A percentile compares a stretch with the other conserved stretches of the same genome.
phyloP scores from a whole-genome alignment of 352 stramenopile genomes.

The Pythium aristosporum region DNA sequence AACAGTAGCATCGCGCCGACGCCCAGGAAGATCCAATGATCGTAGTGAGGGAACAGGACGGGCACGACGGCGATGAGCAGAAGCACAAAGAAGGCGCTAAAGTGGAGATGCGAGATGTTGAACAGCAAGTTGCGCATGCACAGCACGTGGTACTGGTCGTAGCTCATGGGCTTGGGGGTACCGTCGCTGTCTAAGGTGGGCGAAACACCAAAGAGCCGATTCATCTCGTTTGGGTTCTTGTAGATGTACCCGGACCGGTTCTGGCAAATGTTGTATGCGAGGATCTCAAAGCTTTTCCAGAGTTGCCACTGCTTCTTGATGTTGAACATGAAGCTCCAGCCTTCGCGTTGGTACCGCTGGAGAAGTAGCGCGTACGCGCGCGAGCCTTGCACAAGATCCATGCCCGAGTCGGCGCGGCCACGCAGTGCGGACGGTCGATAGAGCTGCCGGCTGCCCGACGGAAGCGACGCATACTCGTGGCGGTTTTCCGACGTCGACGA shows the following conservation, averaged over 20 bases:
- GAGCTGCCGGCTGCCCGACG: constrained; percentile 17
- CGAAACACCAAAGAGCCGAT: constrained; percentile 66
- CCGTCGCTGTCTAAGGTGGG: constrained; percentile 28
- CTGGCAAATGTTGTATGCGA: constrained; percentile 89
- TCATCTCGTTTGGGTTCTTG: constrained; percentile 86
- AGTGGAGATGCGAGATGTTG: constrained; percentile 80
- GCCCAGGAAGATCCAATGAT: constrained; percentile 77
- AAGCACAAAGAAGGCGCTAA: constrained; percentile 75
- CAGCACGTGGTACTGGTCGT: constrained; percentile 72
- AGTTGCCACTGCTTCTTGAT: constrained; percentile 81
- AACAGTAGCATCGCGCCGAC: constrained; percentile 53
- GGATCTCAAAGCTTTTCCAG: constrained; percentile 87
- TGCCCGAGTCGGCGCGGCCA: constrained; percentile 52
- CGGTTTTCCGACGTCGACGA: constrained; percentile 18
- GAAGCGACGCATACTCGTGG: constrained; percentile 12
- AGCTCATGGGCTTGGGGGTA: constrained; percentile 46
- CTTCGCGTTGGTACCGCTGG: constrained; percentile 77
- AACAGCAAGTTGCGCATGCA: constrained; percentile 86
- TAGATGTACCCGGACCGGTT: constrained; percentile 86
- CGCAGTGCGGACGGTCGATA: constrained; percentile 32
- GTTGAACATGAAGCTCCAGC: constrained; percentile 79
- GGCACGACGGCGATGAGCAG: constrained; percentile 69
- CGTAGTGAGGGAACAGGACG: constrained; percentile 54
- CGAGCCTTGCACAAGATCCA: constrained; percentile 74
- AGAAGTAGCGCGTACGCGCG: constrained; percentile 71